These are phyloP conservation scores for Aspergillus sclerotialis DNA, from an alignment of 2,329 filamentous ascomycete species.

Conservation along the genomic window DNA sequence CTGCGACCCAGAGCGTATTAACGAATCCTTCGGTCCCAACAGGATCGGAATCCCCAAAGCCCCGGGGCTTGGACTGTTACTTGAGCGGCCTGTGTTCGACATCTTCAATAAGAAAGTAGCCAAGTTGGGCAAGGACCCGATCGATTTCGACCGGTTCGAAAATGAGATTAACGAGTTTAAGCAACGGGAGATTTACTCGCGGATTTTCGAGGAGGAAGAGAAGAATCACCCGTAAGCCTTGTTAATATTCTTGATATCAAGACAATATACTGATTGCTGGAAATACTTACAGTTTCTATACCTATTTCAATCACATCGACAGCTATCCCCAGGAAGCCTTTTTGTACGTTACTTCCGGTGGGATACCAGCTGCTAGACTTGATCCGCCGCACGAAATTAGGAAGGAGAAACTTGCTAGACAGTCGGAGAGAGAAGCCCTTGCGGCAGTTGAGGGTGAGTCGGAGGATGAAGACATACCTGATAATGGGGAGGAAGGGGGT, in stretches of 20 bases:
- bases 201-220: conserved; percentile 86
- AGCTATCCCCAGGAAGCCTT: conserved; percentile 66
- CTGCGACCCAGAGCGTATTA: conserved; percentile 63
- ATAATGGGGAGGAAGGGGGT: conserved; percentile 14
- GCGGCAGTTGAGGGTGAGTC: conserved; percentile 26
- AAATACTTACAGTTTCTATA: conserved; percentile 53
- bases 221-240: conserved; percentile 71
- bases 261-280: conserved; percentile 3
- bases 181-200: conserved; percentile 80
- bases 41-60: conserved; percentile 90
- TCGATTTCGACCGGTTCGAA: conserved; percentile 74
- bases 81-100: conserved; percentile 88
- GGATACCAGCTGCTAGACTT: conserved; percentile 53
- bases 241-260: neutral
- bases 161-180: conserved; percentile 83
- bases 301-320: conserved; percentile 74
- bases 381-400: conserved; percentile 3
- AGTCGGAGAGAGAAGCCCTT: conserved; percentile 23
- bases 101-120: conserved; percentile 72
- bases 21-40: conserved; percentile 63
- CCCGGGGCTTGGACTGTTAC: conserved; percentile 75
- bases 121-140: conserved; percentile 57
- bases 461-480: conserved; percentile 19
- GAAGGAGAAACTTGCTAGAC: conserved; percentile 8
- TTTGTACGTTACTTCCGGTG: conserved; percentile 66